phyloP scores from a whole-genome alignment of 192 early-diverging fungal species.

The Backusella westeae region DNA sequence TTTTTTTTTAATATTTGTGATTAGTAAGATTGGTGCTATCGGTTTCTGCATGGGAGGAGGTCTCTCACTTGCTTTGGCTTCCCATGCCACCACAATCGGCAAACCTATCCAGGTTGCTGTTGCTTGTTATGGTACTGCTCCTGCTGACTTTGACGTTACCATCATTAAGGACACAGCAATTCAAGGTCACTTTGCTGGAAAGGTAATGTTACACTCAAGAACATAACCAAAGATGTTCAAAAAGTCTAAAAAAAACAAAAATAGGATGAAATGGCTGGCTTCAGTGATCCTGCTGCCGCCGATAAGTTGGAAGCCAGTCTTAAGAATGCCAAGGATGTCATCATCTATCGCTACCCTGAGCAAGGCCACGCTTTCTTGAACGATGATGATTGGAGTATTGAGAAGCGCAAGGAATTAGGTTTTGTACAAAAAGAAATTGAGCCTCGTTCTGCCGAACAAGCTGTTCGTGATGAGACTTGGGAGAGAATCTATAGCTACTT shows the following conservation, averaged over 20 bases:
- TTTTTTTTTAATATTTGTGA: neutral
- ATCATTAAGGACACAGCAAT: slow-evolving; percentile 27
- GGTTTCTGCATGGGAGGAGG: slow-evolving; percentile 58
- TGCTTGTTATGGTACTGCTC: slow-evolving; percentile 35
- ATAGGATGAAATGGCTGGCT: slow-evolving; percentile 31
- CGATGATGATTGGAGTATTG: slow-evolving; percentile 31
- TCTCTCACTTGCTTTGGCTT: slow-evolving; percentile 39
- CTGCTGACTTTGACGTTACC: slow-evolving; percentile 20
- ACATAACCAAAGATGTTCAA: neutral
- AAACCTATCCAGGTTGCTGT: slow-evolving; percentile 28
- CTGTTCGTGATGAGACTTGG: slow-evolving; percentile 31
- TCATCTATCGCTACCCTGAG: slow-evolving; percentile 32
- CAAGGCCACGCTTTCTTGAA: slow-evolving; percentile 43
- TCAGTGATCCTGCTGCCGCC: slow-evolving; percentile 32
- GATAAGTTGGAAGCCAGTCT: slow-evolving; percentile 22
- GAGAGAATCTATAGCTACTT: slow-evolving; percentile 29
- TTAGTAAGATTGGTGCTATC: slow-evolving; percentile 39
- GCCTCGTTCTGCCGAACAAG: slow-evolving; percentile 23
- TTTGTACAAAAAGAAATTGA: slow-evolving; percentile 32
- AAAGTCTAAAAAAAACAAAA: neutral
- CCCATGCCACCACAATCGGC: slow-evolving; percentile 20
- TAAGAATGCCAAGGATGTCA: slow-evolving; percentile 8
- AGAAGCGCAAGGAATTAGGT: slow-evolving; percentile 35
- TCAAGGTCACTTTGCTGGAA: slow-evolving; percentile 31
- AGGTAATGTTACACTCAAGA: slow-evolving; percentile 2